Evolutionary conservation across 768 basidiomycete genomes (phyloP), one percentile per base, ranked within the genome.

Genomic region (Trametopsis cervina): DNA sequence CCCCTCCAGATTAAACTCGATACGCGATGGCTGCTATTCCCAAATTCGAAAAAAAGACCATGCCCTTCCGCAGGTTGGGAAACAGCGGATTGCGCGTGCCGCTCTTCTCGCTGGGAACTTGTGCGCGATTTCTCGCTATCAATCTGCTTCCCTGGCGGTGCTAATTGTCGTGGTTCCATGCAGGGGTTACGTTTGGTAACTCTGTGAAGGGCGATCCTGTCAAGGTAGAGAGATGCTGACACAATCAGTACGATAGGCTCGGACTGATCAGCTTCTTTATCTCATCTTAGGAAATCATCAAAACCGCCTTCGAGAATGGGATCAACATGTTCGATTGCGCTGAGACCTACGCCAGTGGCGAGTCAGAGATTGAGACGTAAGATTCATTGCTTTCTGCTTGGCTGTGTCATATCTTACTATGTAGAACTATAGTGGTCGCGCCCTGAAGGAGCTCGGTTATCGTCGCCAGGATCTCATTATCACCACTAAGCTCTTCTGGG

Each of bases 401-500:
- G 17, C 17, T 2, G 24, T 29, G 39, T 22, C 6, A 9, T 11
- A 29, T 41, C 10, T 40, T 40, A 6, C 11, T 12, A n/a, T n/a
- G n/a, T n/a, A n/a, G n/a, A n/a, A n/a, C n/a, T n/a, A n/a, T 29
- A 69, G 69, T 47, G 89, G 89, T 11, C 78, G 83, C 24, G 85
- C 80, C 3, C 76, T 89, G 62, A 81, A 80, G 63, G 86, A 89
- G 60, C 74, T 88, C 13, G 76, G 77, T 4, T 69, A 80, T 55
- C 74, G 77, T 33, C 73, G 86, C 24, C 67, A 72, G 9, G 86
- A 90, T 59, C 64, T 89, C n/a, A 72, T 91, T 46, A 70, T 91
- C 55, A 77, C 82, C 6, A 91, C 88, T 42, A 90, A 90, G 63
- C 52, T 90, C 36, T 90, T 80, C 72, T 90, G 85, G 75, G 88